These are phyloP conservation scores for Coelastrella sp. DNA, from an alignment of 139 green algal species.

Conservation along the genomic window DNA sequence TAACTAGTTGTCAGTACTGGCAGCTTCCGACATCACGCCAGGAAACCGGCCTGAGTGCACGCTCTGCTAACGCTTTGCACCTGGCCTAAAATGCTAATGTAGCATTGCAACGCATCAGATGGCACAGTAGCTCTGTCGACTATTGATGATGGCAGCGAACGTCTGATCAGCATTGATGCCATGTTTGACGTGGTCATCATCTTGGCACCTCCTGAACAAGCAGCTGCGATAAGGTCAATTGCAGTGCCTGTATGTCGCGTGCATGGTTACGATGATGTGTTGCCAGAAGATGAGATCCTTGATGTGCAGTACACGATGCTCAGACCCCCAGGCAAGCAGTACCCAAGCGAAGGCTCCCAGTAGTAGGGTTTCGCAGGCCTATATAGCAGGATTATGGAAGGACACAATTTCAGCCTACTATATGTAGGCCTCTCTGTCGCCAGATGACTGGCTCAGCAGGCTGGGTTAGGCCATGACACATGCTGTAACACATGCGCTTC, in stretches of 20 bases:
- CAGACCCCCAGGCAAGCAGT: neutral
- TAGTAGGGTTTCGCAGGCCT: neutral
- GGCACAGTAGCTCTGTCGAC: too few relatives aligned
- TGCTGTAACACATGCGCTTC: too few relatives aligned
- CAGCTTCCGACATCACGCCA: too few relatives aligned
- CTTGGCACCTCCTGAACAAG: neutral
- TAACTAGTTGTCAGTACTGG: too few relatives aligned
- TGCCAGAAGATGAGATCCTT: neutral
- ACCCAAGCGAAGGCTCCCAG: neutral
- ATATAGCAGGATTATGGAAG: neutral
- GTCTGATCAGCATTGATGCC: neutral
- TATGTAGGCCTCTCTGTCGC: neutral
- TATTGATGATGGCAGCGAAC: too few relatives aligned
- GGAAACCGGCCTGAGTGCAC: too few relatives aligned
- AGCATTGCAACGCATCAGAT: too few relatives aligned
- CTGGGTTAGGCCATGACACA: too few relatives aligned
- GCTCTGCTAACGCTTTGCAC: too few relatives aligned
- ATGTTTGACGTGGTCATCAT: slow-evolving; percentile 13
- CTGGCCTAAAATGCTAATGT: too few relatives aligned
- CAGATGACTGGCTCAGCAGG: neutral
- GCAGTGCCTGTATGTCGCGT: slow-evolving; percentile 15
- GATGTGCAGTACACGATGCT: slow-evolving; percentile 20
- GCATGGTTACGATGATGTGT: slow-evolving; percentile 12
- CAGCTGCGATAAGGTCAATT: neutral
- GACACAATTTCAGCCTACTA: too few relatives aligned